Conservation (phyloP, 257 asterid genomes). For the Nyctanthes arbortristis region DNA sequence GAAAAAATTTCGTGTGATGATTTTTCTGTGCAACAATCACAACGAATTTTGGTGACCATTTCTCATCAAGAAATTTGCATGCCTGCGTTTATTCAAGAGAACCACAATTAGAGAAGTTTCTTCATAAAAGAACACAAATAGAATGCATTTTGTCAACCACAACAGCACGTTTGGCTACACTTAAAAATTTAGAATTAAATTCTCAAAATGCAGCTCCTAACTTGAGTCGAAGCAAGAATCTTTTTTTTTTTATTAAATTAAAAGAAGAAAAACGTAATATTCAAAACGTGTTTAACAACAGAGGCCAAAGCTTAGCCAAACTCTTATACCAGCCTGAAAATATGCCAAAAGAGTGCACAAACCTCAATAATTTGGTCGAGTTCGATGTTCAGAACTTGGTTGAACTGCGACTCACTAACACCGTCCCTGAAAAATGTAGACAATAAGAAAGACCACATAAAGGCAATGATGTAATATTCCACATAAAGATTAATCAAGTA, state of each 20-base stretch:
- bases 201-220: background rate
- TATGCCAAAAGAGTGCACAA: background rate
- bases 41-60: slow-evolving; percentile 62
- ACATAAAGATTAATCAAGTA: background rate
- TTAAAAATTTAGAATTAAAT: too few species aligned
- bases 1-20: slow-evolving; percentile 75
- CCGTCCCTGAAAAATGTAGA: slow-evolving; percentile 67
- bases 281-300: too few species aligned
- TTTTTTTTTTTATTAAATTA: too few species aligned
- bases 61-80: slow-evolving; percentile 51
- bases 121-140: too few species aligned
- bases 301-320: too few species aligned
- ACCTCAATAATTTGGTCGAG: slow-evolving; percentile 66
- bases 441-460: too few species aligned
- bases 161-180: too few species aligned
- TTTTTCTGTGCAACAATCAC: slow-evolving; percentile 71
- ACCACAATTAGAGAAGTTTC: background rate
- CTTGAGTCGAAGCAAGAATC: background rate
- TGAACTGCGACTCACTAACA: slow-evolving; percentile 78
- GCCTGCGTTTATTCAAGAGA: slow-evolving; percentile 52
- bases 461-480: too few species aligned
- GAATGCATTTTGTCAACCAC: too few species aligned
- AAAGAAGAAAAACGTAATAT: too few species aligned
- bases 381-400: slow-evolving; percentile 66
- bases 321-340: too few species aligned